Conservation (phyloP, 2,329 filamentous ascomycete species). For the Pyrenophora teres region DNA sequence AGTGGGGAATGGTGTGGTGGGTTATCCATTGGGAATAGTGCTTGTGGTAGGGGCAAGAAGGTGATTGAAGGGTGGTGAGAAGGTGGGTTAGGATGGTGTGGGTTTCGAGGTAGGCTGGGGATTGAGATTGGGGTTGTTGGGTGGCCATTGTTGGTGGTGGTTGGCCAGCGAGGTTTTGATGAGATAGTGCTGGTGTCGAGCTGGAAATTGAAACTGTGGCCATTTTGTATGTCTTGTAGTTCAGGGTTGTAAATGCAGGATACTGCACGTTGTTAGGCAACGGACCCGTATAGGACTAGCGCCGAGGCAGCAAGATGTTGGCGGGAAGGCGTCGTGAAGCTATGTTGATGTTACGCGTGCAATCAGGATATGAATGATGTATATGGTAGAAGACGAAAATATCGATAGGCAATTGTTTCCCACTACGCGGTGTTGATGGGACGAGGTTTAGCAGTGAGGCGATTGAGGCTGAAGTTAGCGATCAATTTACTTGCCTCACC, state of each 20-base stretch:
- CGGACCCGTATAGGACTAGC: slow-evolving; percentile 1
- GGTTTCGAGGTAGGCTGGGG: slow-evolving; percentile 30
- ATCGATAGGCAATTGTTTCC: neutral
- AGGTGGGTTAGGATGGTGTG: slow-evolving; percentile 28
- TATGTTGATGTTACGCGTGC: neutral
- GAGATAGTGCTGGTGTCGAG: neutral
- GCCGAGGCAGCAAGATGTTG: slow-evolving; percentile 2
- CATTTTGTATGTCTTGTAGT: slow-evolving; percentile 2
- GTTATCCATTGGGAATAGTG: slow-evolving; percentile 28
- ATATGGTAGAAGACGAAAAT: too few relatives aligned
- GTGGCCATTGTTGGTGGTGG: neutral
- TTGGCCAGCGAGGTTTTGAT: neutral
- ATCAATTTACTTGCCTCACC: neutral
- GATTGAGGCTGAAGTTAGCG: neutral
- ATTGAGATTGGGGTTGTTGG: neutral
- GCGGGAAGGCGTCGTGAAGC: neutral
- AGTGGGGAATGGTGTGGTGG: slow-evolving; percentile 17
- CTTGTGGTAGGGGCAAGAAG: slow-evolving; percentile 9
- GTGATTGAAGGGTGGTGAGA: slow-evolving; percentile 19
- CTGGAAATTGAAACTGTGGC: neutral
- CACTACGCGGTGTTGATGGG: neutral
- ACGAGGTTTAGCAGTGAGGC: neutral
- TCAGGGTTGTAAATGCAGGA: neutral
- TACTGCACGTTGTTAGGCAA: slow-evolving; percentile 6
- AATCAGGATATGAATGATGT: neutral